A percentile compares a stretch with the other conserved stretches of the same genome.
phyloP scores from a whole-genome alignment of 352 stramenopile genomes.

The Phytophthora chlamydospora region DNA sequence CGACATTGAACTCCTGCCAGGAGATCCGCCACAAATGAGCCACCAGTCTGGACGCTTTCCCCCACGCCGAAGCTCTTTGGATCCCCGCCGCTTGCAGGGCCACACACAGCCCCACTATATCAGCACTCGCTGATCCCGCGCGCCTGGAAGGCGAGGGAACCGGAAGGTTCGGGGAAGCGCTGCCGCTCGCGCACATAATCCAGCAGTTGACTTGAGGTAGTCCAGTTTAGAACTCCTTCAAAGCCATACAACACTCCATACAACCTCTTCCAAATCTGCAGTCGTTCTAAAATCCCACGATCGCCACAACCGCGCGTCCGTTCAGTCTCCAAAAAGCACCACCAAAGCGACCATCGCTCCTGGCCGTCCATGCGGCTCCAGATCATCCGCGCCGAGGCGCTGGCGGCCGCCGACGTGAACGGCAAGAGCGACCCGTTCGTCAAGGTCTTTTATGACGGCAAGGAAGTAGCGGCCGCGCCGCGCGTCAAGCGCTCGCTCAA shows the following conservation, averaged over 20 bases:
- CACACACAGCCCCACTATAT: conserved; percentile 4
- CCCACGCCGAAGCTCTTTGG: neutral
- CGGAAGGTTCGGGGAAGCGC: conserved; percentile 23
- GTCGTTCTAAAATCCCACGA: neutral
- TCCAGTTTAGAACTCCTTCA: too few relatives aligned
- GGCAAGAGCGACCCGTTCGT: conserved; percentile 82
- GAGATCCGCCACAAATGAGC: conserved; percentile 7
- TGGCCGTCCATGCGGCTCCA: conserved; percentile 58
- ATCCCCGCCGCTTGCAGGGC: neutral
- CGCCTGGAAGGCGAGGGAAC: neutral
- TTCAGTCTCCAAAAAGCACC: conserved; percentile 6
- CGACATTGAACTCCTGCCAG: neutral
- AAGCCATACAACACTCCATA: too few relatives aligned
- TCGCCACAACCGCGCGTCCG: neutral
- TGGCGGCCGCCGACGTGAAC: conserved; percentile 64
- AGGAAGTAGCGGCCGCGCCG: conserved; percentile 73
- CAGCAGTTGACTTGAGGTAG: too few relatives aligned
- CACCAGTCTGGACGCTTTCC: conserved; percentile 13
- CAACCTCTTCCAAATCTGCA: too few relatives aligned
- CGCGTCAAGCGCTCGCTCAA: conserved; percentile 75
- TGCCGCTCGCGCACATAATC: too few relatives aligned
- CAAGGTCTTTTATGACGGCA: conserved; percentile 73
- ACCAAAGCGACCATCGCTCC: conserved; percentile 3
- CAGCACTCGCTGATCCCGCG: conserved; percentile 22
- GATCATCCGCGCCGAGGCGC: conserved; percentile 77